Evolutionary conservation across 306 rosid genomes (phyloP).

Genomic region (Cucurbita moschata): DNA sequence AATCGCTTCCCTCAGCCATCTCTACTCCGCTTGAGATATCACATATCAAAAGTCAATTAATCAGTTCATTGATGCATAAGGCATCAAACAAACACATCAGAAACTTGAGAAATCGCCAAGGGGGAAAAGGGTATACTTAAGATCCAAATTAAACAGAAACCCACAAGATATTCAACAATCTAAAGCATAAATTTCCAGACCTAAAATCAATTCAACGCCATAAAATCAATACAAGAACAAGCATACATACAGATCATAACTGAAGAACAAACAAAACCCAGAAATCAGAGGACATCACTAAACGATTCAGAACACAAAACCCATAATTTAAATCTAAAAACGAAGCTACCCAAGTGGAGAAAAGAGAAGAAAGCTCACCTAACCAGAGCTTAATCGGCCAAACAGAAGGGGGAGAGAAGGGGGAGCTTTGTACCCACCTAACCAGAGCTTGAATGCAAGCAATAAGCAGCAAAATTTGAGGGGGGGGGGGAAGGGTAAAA

Average conservation of each 20-base stretch:
- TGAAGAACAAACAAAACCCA: neutral
- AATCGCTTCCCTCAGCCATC: slow-evolving; percentile 54
- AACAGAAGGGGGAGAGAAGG: slow-evolving; percentile 8
- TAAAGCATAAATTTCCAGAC: neutral
- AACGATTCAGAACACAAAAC: neutral
- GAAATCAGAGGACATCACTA: neutral
- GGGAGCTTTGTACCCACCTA: slow-evolving; percentile 32
- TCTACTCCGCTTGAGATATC: slow-evolving; percentile 10
- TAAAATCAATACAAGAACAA: neutral
- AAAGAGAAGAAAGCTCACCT: slow-evolving; percentile 12
- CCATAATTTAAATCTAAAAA: neutral
- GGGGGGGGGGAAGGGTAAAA: slow-evolving; percentile 1
- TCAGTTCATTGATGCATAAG: neutral
- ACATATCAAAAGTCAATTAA: neutral
- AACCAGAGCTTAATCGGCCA: slow-evolving; percentile 26
- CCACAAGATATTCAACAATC: neutral
- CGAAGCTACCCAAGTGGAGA: neutral
- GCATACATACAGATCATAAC: slow-evolving; percentile 3
- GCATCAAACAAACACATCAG: neutral
- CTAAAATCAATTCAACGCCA: slow-evolving; percentile 1
- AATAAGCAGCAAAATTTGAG: neutral
- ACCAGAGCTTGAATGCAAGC: slow-evolving; percentile 22
- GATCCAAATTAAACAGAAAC: neutral
- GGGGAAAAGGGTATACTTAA: neutral
- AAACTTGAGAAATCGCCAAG: neutral